Percentiles rank a stretch among this genome's conserved stretches.
Evolutionary conservation across 75 land plant species (phyloP).

Genomic region (Picea sitchensis): DNA sequence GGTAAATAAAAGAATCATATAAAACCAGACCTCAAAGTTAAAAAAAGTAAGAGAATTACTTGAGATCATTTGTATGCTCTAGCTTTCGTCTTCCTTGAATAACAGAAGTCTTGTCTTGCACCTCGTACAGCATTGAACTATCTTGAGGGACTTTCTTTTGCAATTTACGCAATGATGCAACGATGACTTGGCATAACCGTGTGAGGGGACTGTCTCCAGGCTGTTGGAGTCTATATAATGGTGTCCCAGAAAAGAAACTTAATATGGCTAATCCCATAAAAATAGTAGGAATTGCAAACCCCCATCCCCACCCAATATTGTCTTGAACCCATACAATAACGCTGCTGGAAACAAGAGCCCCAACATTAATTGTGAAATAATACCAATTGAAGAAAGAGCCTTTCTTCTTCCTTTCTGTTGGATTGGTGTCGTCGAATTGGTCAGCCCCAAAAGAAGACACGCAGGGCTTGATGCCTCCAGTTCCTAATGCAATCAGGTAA

Average conservation of each 20-base stretch:
- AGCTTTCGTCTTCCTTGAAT: constrained; percentile 82
- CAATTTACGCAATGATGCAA: constrained; percentile 66
- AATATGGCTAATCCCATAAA: constrained; percentile 63
- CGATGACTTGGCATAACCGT: constrained; percentile 71
- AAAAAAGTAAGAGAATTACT: constrained; percentile 20
- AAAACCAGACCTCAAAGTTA: no score
- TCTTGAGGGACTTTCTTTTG: constrained; percentile 40
- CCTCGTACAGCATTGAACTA: constrained; percentile 51
- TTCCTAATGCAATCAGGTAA: constrained; percentile 83
- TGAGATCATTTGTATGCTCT: constrained; percentile 63
- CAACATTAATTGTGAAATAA: constrained; percentile 68
- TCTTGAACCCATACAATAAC: constrained; percentile 80
- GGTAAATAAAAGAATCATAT: neutral
- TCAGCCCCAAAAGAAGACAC: constrained; percentile 84
- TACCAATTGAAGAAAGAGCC: constrained; percentile 56
- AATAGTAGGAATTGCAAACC: constrained; percentile 72
- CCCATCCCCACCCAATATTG: constrained; percentile 80
- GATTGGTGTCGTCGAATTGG: constrained; percentile 83
- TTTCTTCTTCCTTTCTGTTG: constrained; percentile 58
- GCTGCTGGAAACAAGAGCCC: constrained; percentile 67
- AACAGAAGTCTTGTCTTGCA: constrained; percentile 40
- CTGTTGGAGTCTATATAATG: constrained; percentile 63
- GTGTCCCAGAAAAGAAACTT: constrained; percentile 65
- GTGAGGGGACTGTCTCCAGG: constrained; percentile 89
- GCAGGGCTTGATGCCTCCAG: constrained; percentile 58